Evolutionary conservation across 1,284 basidiomycete species (phyloP).

Genomic region (Cryptococcus sp.): DNA sequence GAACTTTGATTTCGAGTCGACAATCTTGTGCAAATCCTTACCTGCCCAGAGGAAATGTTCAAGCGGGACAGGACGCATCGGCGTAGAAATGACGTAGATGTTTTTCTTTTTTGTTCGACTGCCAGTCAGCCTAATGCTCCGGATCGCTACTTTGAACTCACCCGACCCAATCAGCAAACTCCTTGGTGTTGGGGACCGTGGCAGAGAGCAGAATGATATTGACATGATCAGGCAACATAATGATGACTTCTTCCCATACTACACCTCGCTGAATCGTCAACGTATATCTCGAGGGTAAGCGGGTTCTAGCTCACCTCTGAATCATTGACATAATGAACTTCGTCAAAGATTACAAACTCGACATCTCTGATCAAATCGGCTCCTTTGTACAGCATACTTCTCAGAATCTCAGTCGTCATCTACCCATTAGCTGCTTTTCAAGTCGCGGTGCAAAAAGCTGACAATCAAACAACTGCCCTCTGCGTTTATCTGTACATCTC

Average conservation of each 20-base stretch:
- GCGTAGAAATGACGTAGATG: conserved; percentile 97
- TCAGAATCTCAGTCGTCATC: conserved; percentile 98
- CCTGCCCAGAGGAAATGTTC: conserved; percentile 97
- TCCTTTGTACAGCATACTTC: conserved; percentile 98
- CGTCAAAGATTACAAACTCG: conserved; percentile 99
- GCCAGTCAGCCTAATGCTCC: background rate
- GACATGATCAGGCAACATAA: conserved; percentile 95
- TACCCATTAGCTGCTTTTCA: conserved; percentile 7
- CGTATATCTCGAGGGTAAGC: background rate
- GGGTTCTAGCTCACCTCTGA: conserved; percentile 66
- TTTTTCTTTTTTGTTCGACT: conserved; percentile 99
- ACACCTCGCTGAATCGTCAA: conserved; percentile 74
- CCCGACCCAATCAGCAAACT: conserved; percentile 99
- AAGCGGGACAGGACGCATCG: conserved; percentile 91
- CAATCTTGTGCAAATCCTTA: conserved; percentile 85
- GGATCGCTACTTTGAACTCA: conserved; percentile 48
- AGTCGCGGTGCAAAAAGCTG: conserved; percentile 17
- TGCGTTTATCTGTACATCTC: conserved; percentile 98
- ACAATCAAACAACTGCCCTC: conserved; percentile 92
- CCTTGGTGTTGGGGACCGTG: conserved; percentile 96
- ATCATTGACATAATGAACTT: conserved; percentile 99
- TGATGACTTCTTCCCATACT: conserved; percentile 99
- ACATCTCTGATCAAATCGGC: conserved; percentile 98
- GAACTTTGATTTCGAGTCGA: conserved; percentile 79
- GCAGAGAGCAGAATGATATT: conserved; percentile 95